Percentiles rank a stretch among this genome's conserved stretches.
phyloP scores from a whole-genome alignment of 148 eudicot species.

The Nepenthes mirabilis region DNA sequence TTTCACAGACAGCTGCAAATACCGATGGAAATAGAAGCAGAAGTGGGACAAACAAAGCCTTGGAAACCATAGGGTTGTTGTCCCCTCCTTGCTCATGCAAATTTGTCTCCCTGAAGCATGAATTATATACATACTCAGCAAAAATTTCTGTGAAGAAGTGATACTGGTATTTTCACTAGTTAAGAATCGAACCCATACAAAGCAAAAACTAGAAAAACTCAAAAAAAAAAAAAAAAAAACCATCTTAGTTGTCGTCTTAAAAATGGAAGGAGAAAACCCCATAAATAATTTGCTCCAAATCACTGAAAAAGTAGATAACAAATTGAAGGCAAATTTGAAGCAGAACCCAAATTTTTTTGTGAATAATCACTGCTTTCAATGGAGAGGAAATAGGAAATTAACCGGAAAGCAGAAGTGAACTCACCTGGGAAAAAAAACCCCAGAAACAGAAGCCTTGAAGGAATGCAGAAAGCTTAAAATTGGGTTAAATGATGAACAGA shows the following conservation, averaged over 20 bases:
- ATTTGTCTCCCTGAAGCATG: background rate
- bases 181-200: too few species aligned
- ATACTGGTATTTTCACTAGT: background rate
- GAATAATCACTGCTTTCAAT: background rate
- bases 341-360: background rate
- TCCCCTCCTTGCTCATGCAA: background rate
- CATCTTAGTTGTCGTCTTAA: too few species aligned
- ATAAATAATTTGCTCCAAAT: too few species aligned
- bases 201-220: too few species aligned
- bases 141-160: background rate
- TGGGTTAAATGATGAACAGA: background rate
- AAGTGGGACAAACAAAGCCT: conserved; percentile 4
- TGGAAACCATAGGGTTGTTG: conserved; percentile 7
- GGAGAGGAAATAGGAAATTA: background rate
- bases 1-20: background rate
- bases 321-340: background rate
- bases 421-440: too few species aligned
- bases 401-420: background rate
- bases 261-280: too few species aligned
- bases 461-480: conserved; percentile 1
- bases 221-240: too few species aligned
- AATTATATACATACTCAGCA: background rate
- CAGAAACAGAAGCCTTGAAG: background rate
- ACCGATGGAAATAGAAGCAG: conserved; percentile 4
- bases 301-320: too few species aligned